Conservation (phyloP, 108 stramenopile species). For the Thalassiosira profunda region DNA sequence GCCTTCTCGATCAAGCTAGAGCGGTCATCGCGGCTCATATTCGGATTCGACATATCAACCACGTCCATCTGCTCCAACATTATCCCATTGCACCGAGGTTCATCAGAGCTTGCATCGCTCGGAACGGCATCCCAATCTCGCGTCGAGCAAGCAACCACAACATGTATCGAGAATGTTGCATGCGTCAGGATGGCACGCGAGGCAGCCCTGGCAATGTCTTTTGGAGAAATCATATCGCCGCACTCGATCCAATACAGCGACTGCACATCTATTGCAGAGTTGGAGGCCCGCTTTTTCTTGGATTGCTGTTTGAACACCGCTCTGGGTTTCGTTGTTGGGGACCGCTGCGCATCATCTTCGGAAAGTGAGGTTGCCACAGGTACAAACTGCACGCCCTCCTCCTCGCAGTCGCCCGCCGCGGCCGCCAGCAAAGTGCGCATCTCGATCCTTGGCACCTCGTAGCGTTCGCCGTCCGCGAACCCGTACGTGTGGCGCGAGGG, state of each 20-base stretch:
- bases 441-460: constrained; percentile 36
- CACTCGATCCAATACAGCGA: constrained; percentile 12
- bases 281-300: neutral
- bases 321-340: neutral
- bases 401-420: neutral
- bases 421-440: constrained; percentile 6
- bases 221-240: neutral
- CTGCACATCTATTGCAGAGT: neutral
- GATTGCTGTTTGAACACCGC: neutral
- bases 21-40: constrained; percentile 22
- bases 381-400: constrained; percentile 5
- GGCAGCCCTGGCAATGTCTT: constrained; percentile 10
- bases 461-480: constrained; percentile 8
- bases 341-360: neutral
- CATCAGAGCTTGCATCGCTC: neutral
- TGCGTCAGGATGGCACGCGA: constrained; percentile 42
- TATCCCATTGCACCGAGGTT: too few relatives aligned
- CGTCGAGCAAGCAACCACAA: constrained; percentile 8
- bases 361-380: neutral
- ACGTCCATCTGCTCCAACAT: constrained; percentile 7
- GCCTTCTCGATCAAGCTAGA: constrained; percentile 1
- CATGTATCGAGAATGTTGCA: constrained; percentile 28
- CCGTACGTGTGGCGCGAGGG: constrained; percentile 49
- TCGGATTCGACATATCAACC: constrained; percentile 42
- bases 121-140: constrained; percentile 13